Percentiles rank a stretch among this genome's conserved stretches.
phyloP scores from a whole-genome alignment of 2,329 filamentous ascomycete species.

The Diaporthe eres region DNA sequence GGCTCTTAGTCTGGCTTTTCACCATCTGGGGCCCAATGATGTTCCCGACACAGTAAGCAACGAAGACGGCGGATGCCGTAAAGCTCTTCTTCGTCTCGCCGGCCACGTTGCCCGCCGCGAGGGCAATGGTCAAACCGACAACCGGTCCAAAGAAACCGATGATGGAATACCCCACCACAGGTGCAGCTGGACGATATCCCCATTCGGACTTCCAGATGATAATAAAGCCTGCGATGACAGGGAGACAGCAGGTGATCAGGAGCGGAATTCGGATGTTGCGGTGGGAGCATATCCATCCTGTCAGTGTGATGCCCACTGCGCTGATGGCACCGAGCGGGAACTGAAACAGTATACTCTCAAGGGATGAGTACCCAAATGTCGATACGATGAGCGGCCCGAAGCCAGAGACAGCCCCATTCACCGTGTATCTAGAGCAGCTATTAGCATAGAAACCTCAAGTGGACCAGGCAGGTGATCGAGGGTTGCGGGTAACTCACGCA shows the following conservation, averaged over 20 bases:
- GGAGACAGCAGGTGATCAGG: conserved; percentile 76
- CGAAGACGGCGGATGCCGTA: conserved; percentile 81
- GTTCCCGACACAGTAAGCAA: conserved; percentile 78
- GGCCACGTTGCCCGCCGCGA: conserved; percentile 79
- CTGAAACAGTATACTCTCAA: conserved; percentile 79
- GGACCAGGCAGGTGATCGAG: background rate
- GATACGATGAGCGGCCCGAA: conserved; percentile 81
- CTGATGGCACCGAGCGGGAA: conserved; percentile 81
- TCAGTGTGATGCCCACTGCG: conserved; percentile 75
- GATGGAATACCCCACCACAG: conserved; percentile 79
- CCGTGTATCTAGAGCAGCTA: conserved; percentile 64
- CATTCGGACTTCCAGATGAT: conserved; percentile 81
- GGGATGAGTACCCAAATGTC: conserved; percentile 76
- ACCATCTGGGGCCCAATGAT: conserved; percentile 83
- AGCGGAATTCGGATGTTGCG: conserved; percentile 76
- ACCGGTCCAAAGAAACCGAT: conserved; percentile 74
- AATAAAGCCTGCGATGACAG: conserved; percentile 80
- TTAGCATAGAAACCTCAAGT: background rate
- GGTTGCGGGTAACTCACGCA: conserved; percentile 56
- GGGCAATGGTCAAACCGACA: conserved; percentile 67
- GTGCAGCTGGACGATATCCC: conserved; percentile 74
- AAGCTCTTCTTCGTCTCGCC: conserved; percentile 85
- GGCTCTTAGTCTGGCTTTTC: conserved; percentile 72
- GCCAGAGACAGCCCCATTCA: conserved; percentile 79
- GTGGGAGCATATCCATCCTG: conserved; percentile 74